These are phyloP conservation scores for Sclerotinia glacialis DNA, from an alignment of 2,329 filamentous ascomycete species.

Conservation along the genomic window DNA sequence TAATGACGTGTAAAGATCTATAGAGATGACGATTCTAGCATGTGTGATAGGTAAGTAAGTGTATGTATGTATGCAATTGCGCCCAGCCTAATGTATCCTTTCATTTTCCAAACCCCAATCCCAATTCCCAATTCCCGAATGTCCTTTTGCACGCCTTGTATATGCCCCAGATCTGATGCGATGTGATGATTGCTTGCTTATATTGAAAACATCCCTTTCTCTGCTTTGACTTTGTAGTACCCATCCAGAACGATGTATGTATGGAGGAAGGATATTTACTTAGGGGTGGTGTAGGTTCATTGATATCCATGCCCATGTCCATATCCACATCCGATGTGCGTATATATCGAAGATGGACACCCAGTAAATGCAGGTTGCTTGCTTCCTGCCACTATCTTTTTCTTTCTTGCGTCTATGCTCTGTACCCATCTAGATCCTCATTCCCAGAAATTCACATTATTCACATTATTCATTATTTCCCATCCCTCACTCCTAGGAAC, in stretches of 20 bases:
- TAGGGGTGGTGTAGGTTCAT: background rate
- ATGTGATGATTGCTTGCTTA: too few species aligned
- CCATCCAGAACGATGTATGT: background rate
- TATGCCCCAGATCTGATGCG: background rate
- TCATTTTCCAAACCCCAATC: background rate
- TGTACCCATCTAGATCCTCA: background rate
- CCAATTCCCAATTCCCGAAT: background rate
- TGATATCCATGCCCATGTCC: background rate
- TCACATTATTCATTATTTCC: background rate
- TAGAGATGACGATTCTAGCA: background rate
- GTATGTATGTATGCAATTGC: too few species aligned
- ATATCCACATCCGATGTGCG: background rate
- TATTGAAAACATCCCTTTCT: background rate
- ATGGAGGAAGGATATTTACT: background rate
- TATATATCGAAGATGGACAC: background rate
- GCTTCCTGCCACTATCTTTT: background rate
- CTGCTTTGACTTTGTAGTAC: background rate
- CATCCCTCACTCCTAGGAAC: background rate
- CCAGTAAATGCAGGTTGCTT: background rate
- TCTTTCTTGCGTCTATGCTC: background rate
- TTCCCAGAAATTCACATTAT: background rate
- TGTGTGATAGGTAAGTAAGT: background rate
- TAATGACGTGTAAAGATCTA: background rate
- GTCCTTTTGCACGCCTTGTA: background rate
- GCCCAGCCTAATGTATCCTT: background rate